Percentiles rank a stretch among this genome's conserved stretches.
phyloP scores from a whole-genome alignment of 2,329 filamentous ascomycete genomes.

The Fusarium setosum region DNA sequence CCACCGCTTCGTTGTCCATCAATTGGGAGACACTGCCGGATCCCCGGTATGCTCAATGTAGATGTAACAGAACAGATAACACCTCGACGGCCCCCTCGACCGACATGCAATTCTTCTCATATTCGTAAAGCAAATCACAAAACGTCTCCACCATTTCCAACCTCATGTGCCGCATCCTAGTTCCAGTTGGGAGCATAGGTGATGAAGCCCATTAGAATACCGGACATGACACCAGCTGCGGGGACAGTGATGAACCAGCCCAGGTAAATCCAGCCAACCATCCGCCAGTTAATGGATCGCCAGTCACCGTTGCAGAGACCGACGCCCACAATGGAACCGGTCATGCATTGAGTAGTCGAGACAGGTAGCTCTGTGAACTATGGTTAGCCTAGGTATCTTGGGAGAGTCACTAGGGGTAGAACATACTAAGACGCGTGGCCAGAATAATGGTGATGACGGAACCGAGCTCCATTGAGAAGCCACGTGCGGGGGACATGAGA shows the following conservation, averaged over 20 bases:
- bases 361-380: conserved; percentile 63
- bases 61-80: too few relatives aligned
- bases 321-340: conserved; percentile 71
- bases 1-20: conserved; percentile 1
- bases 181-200: conserved; percentile 68
- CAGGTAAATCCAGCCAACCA: conserved; percentile 69
- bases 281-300: conserved; percentile 71
- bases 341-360: conserved; percentile 74
- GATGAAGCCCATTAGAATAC: conserved; percentile 70
- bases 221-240: conserved; percentile 65
- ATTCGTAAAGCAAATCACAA: background rate
- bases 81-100: too few relatives aligned
- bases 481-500: conserved; percentile 69
- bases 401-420: background rate
- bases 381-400: conserved; percentile 12
- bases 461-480: conserved; percentile 71
- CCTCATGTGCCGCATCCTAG: background rate
- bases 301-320: conserved; percentile 69
- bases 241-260: conserved; percentile 73
- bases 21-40: background rate
- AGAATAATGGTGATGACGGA: conserved; percentile 72
- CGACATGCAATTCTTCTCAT: background rate
- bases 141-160: too few relatives aligned
- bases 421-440: conserved; percentile 67
- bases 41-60: background rate